phyloP scores from a whole-genome alignment of 148 eudicot species.

The Rhododendron kiyosumense region DNA sequence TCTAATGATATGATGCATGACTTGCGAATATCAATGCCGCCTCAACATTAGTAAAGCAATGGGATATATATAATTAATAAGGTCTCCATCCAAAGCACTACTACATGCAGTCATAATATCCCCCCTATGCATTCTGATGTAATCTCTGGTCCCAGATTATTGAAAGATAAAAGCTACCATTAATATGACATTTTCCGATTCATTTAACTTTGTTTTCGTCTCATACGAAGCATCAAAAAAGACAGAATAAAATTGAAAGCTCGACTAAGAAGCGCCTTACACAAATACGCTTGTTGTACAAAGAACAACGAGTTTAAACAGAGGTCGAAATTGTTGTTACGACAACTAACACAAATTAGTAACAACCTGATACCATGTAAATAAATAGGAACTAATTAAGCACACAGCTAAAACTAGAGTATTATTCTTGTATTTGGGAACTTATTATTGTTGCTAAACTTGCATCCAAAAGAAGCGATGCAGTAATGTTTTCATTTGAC shows the following conservation, averaged over 20 bases:
- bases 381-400: too few species aligned
- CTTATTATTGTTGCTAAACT: too few species aligned
- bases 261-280: neutral
- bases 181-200: neutral
- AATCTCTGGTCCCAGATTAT: neutral
- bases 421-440: too few species aligned
- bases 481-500: too few species aligned
- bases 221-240: neutral
- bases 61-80: neutral
- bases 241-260: neutral
- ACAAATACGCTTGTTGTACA: neutral
- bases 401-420: too few species aligned
- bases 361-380: too few species aligned
- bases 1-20: neutral
- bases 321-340: too few species aligned
- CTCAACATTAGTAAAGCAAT: neutral
- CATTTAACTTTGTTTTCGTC: neutral
- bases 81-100: neutral
- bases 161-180: neutral
- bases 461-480: neutral
- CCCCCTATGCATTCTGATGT: neutral
- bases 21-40: neutral
- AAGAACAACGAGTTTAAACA: too few species aligned
- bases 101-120: neutral
- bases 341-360: neutral